Percentiles rank a stretch among this genome's conserved stretches.
Conservation (phyloP, 75 land plant genomes). For the Cunninghamia lanceolata region DNA sequence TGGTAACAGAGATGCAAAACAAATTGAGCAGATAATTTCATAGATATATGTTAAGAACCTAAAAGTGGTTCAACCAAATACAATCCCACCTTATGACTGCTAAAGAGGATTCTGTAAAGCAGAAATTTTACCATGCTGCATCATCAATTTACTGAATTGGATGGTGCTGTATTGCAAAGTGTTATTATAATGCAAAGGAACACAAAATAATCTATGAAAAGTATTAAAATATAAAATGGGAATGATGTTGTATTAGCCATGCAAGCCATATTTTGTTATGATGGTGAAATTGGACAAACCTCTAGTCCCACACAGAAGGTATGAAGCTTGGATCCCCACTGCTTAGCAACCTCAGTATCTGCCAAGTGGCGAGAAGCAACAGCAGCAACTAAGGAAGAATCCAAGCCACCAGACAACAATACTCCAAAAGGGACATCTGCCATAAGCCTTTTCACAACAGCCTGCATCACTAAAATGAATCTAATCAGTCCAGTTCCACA, state of each 20-base stretch:
- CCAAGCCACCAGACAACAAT: conserved; percentile 92
- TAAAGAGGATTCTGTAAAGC: not conserved
- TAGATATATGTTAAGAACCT: not conserved
- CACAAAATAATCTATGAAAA: not conserved
- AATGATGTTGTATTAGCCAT: not conserved
- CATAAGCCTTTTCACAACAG: conserved; percentile 93
- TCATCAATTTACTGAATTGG: not conserved
- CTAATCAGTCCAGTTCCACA: not conserved
- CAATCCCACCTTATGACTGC: not conserved
- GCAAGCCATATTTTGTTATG: not conserved
- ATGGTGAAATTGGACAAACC: conserved; percentile 35
- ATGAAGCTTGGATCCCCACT: conserved; percentile 91
- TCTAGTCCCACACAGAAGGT: conserved; percentile 92
- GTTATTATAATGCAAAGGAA: not conserved
- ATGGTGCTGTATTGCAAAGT: not conserved
- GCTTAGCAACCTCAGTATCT: conserved; percentile 65
- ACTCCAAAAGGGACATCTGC: conserved; percentile 99
- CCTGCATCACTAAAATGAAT: conserved; percentile 39
- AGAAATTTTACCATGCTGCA: not conserved
- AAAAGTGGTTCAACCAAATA: not conserved
- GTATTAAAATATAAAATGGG: not conserved
- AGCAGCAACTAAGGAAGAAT: conserved; percentile 90
- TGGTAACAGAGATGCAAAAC: not conserved
- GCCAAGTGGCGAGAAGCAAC: conserved; percentile 81
- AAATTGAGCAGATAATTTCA: not conserved